A percentile compares a stretch with the other conserved stretches of the same genome.
Evolutionary conservation across 768 basidiomycete genomes (phyloP).

Genomic region (Rhizopogon rudus): DNA sequence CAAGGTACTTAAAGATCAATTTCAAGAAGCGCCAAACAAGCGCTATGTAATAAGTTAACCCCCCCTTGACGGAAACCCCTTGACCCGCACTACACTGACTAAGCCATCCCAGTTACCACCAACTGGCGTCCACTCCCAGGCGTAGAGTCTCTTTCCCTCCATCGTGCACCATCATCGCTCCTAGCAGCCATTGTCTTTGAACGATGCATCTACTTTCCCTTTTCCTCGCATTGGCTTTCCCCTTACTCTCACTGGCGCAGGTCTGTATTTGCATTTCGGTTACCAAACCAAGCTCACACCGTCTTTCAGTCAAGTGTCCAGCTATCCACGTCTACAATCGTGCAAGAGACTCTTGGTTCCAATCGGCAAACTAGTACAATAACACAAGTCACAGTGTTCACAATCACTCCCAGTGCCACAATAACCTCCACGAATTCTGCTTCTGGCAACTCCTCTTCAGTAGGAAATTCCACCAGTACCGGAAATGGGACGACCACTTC

Average conservation of each 20-base stretch:
- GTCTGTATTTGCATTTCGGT: conserved; percentile 10
- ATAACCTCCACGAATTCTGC: conserved; percentile 14
- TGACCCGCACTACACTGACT: not conserved
- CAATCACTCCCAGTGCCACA: conserved; percentile 34
- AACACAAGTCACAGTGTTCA: conserved; percentile 38
- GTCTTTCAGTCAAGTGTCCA: conserved; percentile 29
- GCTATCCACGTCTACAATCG: conserved; percentile 17
- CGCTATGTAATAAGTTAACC: conserved; percentile 6
- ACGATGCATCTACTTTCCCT: conserved; percentile 24
- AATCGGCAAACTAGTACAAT: conserved; percentile 37
- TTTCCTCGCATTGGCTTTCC: conserved; percentile 27
- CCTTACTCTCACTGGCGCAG: conserved; percentile 26
- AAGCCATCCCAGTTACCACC: not conserved
- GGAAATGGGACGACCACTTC: conserved; percentile 32
- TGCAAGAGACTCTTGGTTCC: conserved; percentile 28
- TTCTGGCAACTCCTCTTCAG: conserved; percentile 18
- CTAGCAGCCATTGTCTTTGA: not conserved
- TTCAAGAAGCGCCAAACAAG: not conserved
- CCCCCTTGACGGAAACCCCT: conserved; percentile 1
- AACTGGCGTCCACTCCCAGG: not conserved
- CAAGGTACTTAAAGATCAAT: not conserved
- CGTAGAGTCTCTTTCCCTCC: not conserved
- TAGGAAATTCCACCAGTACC: conserved; percentile 10
- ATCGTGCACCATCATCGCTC: not conserved
- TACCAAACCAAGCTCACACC: conserved; percentile 3